These are phyloP conservation scores for Cajanus cajan DNA, from an alignment of 306 rosid genomes.

Conservation along the genomic window DNA sequence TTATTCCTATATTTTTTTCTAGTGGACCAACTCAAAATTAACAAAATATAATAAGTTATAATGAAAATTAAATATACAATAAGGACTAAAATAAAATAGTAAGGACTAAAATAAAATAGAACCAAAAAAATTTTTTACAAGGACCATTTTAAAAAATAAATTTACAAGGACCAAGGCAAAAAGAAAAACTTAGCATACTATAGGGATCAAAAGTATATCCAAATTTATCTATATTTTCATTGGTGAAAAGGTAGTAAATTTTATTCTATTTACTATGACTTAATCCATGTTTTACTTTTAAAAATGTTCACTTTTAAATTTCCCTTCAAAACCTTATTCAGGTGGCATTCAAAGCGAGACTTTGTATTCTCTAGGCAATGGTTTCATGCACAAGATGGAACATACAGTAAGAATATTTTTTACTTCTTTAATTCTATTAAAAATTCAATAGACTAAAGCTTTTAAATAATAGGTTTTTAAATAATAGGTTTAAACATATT, in stretches of 20 bases:
- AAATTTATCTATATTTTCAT: background rate
- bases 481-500: too few species aligned
- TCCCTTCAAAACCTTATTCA: constrained; percentile 28
- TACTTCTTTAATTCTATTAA: background rate
- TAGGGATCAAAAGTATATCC: too few species aligned
- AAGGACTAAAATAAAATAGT: too few species aligned
- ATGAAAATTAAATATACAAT: too few species aligned
- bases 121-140: too few species aligned
- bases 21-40: too few species aligned
- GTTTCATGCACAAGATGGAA: constrained; percentile 92
- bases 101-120: too few species aligned
- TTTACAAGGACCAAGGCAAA: too few species aligned
- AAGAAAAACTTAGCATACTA: too few species aligned
- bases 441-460: background rate
- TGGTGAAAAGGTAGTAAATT: background rate
- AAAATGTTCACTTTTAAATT: constrained; percentile 14
- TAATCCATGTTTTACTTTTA: background rate
- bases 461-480: background rate
- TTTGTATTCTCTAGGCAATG: constrained; percentile 93
- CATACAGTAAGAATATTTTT: constrained; percentile 67
- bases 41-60: too few species aligned
- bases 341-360: constrained; percentile 94
- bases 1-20: too few species aligned
- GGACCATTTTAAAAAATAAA: too few species aligned
- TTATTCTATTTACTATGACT: background rate